These are phyloP conservation scores for Lindgomyces ingoldianus DNA, from an alignment of 495 filamentous ascomycete genomes.

Conservation along the genomic window DNA sequence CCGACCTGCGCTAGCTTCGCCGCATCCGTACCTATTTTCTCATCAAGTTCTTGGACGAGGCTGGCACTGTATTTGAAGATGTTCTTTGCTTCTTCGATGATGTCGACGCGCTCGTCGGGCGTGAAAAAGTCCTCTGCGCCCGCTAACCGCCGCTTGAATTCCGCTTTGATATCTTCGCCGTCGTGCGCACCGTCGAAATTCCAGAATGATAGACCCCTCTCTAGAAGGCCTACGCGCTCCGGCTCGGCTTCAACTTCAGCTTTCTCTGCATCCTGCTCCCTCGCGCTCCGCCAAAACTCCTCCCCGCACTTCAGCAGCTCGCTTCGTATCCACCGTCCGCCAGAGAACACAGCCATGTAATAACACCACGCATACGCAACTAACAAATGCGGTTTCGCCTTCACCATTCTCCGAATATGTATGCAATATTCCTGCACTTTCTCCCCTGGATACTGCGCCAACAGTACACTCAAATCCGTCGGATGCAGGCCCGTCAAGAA, in stretches of 20 bases:
- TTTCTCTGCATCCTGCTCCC: neutral
- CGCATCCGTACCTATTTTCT: constrained; percentile 15
- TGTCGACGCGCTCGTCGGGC: constrained; percentile 48
- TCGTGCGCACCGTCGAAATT: constrained; percentile 41
- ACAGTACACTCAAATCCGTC: constrained; percentile 30
- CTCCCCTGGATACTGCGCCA: constrained; percentile 31
- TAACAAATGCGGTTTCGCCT: constrained; percentile 52
- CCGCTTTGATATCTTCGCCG: constrained; percentile 47
- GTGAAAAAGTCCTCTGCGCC: constrained; percentile 49
- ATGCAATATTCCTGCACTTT: constrained; percentile 32
- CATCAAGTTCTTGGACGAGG: constrained; percentile 49
- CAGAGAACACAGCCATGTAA: constrained; percentile 62
- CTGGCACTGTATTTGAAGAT: constrained; percentile 49
- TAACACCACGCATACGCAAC: constrained; percentile 62
- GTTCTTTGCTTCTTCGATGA: constrained; percentile 50
- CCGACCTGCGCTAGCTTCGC: constrained; percentile 6
- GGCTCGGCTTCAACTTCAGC: neutral
- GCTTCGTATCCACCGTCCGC: constrained; percentile 56
- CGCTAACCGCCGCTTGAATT: constrained; percentile 47
- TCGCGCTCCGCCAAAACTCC: constrained; percentile 51
- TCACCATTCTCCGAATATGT: constrained; percentile 43
- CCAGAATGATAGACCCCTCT: constrained; percentile 41
- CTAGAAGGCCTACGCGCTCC: neutral
- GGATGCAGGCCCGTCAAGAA: constrained; percentile 24
- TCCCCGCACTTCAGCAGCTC: constrained; percentile 48